Conservation (phyloP, 208 protist genomes). For the Trypanosoma melophagium region DNA sequence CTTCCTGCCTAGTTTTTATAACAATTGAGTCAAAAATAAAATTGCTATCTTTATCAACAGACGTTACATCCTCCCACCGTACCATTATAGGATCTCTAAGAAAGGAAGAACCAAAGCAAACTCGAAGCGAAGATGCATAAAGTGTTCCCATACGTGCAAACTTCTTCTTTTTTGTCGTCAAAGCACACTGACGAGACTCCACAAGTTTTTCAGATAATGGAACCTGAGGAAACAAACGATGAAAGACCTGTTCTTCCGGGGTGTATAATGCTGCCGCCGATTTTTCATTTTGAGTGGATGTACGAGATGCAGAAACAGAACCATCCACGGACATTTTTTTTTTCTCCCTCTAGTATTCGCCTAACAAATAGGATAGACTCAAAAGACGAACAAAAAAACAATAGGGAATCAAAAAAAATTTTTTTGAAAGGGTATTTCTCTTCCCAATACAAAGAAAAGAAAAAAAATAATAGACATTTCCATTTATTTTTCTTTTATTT, state of each 20-base stretch:
- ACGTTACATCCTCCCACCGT: constrained; percentile 41
- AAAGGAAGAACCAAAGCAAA: constrained; percentile 61
- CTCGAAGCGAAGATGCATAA: constrained; percentile 50
- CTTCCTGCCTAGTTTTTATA: constrained; percentile 24
- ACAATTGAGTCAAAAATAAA: constrained; percentile 55
- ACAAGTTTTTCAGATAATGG: constrained; percentile 50
- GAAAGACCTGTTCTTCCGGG: constrained; percentile 43
- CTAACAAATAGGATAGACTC: constrained; percentile 12
- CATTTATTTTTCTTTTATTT: too few species aligned
- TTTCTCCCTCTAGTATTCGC: constrained; percentile 10
- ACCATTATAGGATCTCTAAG: constrained; percentile 43
- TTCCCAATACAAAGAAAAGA: too few species aligned
- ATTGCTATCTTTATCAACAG: constrained; percentile 33
- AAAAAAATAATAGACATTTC: too few species aligned
- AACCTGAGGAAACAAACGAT: constrained; percentile 44
- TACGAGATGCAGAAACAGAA: not conserved
- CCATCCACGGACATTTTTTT: constrained; percentile 9
- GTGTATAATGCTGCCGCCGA: constrained; percentile 23
- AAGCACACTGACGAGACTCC: constrained; percentile 43
- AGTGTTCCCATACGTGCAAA: constrained; percentile 57
- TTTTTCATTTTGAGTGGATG: not conserved
- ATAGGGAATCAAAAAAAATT: constrained; percentile 19
- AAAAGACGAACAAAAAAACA: constrained; percentile 12
- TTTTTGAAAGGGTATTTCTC: constrained; percentile 4
- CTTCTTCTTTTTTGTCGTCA: constrained; percentile 33